These are phyloP conservation scores for Zymoseptoria crescenta DNA, from an alignment of 2,329 filamentous ascomycete genomes.

Conservation along the genomic window DNA sequence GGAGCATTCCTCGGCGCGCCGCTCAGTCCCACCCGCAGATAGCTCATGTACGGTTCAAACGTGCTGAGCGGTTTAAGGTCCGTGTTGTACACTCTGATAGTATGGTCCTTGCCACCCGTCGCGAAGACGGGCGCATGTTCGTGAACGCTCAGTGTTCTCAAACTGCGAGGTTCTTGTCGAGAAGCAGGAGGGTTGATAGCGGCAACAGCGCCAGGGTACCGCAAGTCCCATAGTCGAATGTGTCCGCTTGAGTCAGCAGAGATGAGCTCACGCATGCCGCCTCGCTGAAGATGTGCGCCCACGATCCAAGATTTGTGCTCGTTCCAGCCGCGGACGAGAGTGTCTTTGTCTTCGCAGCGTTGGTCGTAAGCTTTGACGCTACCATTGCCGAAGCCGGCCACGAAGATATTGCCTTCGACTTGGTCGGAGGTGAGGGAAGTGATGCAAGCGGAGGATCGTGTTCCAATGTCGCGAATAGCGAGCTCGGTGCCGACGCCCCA, in stretches of 20 bases:
- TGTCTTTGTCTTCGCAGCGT: constrained; percentile 72
- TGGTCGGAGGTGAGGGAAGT: constrained; percentile 95
- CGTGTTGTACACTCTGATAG: constrained; percentile 84
- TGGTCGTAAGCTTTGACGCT: constrained; percentile 92
- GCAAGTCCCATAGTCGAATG: constrained; percentile 92
- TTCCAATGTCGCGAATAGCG: constrained; percentile 86
- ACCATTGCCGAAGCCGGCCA: constrained; percentile 93
- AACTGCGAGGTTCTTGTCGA: constrained; percentile 34
- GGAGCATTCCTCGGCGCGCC: constrained; percentile 50
- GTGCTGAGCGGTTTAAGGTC: constrained; percentile 62
- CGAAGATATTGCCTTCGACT: constrained; percentile 93
- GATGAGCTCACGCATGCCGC: constrained; percentile 83
- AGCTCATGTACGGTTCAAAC: constrained; percentile 78
- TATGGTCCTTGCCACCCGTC: constrained; percentile 80
- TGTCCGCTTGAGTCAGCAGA: constrained; percentile 88
- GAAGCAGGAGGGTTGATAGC: constrained; percentile 40
- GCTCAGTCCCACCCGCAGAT: constrained; percentile 23
- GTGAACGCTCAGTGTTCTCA: constrained; percentile 78
- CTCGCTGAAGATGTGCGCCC: constrained; percentile 92
- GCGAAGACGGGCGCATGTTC: constrained; percentile 96
- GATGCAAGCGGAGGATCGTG: constrained; percentile 88
- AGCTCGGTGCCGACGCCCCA: constrained; percentile 95
- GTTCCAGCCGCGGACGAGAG: constrained; percentile 95
- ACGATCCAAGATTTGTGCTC: constrained; percentile 94
- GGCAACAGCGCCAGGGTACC: constrained; percentile 46